Evolutionary conservation across 2,329 filamentous ascomycete genomes (phyloP).

Genomic region (Teratosphaeria viscida): DNA sequence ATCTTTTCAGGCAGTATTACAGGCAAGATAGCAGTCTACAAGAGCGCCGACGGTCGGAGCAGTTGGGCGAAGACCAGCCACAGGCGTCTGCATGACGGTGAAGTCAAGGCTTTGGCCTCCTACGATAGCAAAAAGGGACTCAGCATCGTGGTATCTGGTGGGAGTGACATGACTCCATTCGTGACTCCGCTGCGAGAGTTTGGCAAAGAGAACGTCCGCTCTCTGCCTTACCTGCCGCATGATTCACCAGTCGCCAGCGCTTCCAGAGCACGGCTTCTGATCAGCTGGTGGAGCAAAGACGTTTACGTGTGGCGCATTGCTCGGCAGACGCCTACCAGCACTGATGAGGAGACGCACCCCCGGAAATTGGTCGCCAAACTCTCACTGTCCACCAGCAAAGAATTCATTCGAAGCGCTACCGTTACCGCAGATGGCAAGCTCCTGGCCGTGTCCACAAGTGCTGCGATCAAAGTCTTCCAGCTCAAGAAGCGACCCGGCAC

Average conservation of each 20-base stretch:
- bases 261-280: slow-evolving; percentile 60
- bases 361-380: slow-evolving; percentile 26
- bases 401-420: slow-evolving; percentile 69
- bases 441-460: slow-evolving; percentile 48
- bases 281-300: slow-evolving; percentile 88
- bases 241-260: slow-evolving; percentile 63
- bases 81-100: slow-evolving; percentile 78
- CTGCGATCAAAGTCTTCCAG: slow-evolving; percentile 23
- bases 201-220: slow-evolving; percentile 69
- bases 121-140: slow-evolving; percentile 68
- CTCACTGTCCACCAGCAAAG: slow-evolving; percentile 31
- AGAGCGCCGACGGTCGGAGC: slow-evolving; percentile 44
- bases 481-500: slow-evolving; percentile 13
- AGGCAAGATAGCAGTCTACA: slow-evolving; percentile 73
- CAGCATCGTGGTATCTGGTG: slow-evolving; percentile 85
- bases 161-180: slow-evolving; percentile 72
- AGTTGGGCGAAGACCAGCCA: slow-evolving; percentile 83
- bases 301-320: slow-evolving; percentile 68
- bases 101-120: slow-evolving; percentile 87
- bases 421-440: slow-evolving; percentile 65
- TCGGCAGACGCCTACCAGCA: slow-evolving; percentile 25
- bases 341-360: slow-evolving; percentile 1
- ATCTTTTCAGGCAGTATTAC: slow-evolving; percentile 91
- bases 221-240: slow-evolving; percentile 76
- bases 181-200: slow-evolving; percentile 70